Base-by-base conservation (phyloP, 2,329 filamentous ascomycete genomes). In the Xylariales sp. region DNA sequence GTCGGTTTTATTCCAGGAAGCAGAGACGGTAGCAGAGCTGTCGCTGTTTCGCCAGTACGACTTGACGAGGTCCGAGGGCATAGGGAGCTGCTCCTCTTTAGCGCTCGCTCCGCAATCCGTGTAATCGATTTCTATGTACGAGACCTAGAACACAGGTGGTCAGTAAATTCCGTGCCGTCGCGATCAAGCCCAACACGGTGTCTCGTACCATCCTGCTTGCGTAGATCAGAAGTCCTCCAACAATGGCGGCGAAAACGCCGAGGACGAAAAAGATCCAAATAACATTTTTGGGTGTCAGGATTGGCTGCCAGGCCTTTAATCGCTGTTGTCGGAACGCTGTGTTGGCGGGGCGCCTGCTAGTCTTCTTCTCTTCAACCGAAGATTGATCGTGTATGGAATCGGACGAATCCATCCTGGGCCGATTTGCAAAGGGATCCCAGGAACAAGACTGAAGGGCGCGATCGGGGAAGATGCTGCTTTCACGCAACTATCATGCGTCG, bases 251-350 rank as follows among this genome's bases (percentile, higher is more conserved):
- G 78, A 98, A 93, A 67, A 93, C 82, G 49, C 91, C 92, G 75
- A 94, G 85, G 53, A 87, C 86, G 79, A 94, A 93, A 81, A 94
- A 93, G 62, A 94, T 85, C 53, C 77, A 77, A 62, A 79, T 76
- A 59, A 79, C 77, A 59, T 94, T 97, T 83, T 97, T 97, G 1
- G 95, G 95, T 3, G 95, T 98, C 59, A 97, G 85, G 77, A 98
- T 97, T 45, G 95, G 95, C 91, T 99, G 96, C 96, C 96, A 99
- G 84, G 96, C 96, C 83, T 98, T 97, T 81, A 99, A 83, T 78
- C 96, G 90, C 82, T 99, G 96, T 80, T 99, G 96, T 75, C 96
- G 89, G 80, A 98, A 99, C 10, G 96, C 96, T 67, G 95, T 98
- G 83, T 98, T 97, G 75, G 94, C 93, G 74, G 95, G 95, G 82